Evolutionary conservation across 768 basidiomycete genomes (phyloP).

Genomic region (Mycena pura): DNA sequence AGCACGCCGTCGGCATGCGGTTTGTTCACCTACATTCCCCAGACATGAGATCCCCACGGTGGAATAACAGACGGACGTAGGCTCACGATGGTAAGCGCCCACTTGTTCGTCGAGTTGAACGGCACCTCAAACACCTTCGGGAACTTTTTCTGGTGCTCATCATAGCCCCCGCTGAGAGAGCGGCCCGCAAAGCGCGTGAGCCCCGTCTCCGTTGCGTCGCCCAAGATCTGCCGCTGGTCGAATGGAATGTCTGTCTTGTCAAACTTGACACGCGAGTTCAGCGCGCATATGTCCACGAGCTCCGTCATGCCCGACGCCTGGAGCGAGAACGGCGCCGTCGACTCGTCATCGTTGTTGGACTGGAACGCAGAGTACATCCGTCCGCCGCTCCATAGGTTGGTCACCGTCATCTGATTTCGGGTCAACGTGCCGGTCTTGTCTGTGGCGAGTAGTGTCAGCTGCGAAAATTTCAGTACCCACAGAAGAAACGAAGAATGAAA

Average conservation of each 20-base stretch:
- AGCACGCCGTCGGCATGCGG: slow-evolving; percentile 55
- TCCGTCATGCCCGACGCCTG: slow-evolving; percentile 66
- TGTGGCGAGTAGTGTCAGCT: slow-evolving; percentile 71
- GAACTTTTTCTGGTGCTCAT: slow-evolving; percentile 53
- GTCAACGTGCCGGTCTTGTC: slow-evolving; percentile 79
- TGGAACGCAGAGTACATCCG: slow-evolving; percentile 72
- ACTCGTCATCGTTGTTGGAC: slow-evolving; percentile 73
- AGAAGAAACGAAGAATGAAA: slow-evolving; percentile 59
- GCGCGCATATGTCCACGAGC: slow-evolving; percentile 66
- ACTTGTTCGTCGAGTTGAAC: slow-evolving; percentile 78
- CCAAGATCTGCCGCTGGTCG: slow-evolving; percentile 64
- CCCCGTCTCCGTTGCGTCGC: slow-evolving; percentile 81
- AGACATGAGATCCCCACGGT: background rate
- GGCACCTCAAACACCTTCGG: slow-evolving; percentile 77
- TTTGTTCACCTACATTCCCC: slow-evolving; percentile 55
- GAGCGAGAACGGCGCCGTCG: slow-evolving; percentile 56
- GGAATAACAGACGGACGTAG: background rate
- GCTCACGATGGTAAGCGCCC: slow-evolving; percentile 72
- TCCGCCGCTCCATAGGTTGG: slow-evolving; percentile 69
- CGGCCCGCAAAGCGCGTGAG: slow-evolving; percentile 71
- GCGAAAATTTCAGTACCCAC: slow-evolving; percentile 14
- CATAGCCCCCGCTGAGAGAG: slow-evolving; percentile 57
- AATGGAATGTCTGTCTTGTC: slow-evolving; percentile 69
- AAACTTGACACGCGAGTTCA: slow-evolving; percentile 76
- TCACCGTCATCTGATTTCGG: slow-evolving; percentile 77